Percentiles rank a stretch among this genome's conserved stretches.
These are phyloP conservation scores for Sordaria brevicollis DNA, from an alignment of 495 filamentous ascomycete genomes.

Conservation along the genomic window DNA sequence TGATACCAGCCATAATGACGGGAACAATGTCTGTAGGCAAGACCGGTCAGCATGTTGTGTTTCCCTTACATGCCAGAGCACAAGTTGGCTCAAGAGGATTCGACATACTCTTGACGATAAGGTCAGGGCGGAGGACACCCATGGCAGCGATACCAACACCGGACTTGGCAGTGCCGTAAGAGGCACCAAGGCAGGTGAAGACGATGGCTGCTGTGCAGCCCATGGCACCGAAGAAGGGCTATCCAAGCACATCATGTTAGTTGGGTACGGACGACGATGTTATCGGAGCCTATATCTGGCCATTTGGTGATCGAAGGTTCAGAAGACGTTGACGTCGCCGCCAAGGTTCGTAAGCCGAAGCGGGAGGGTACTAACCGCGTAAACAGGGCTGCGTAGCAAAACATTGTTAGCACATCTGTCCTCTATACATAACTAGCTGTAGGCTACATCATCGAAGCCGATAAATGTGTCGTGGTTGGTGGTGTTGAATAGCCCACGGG, in stretches of 20 bases:
- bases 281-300: background rate
- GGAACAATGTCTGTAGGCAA: constrained; percentile 77
- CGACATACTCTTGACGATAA: constrained; percentile 94
- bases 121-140: constrained; percentile 93
- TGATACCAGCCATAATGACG: constrained; percentile 99
- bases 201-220: constrained; percentile 97
- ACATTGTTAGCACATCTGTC: constrained; percentile 11
- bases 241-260: constrained; percentile 4
- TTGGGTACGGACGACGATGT: background rate
- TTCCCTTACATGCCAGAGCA: background rate
- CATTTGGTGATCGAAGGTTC: background rate
- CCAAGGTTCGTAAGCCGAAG: background rate
- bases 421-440: background rate
- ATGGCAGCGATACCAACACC: constrained; percentile 97
- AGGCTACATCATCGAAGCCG: background rate
- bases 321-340: background rate
- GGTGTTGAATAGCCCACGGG: constrained; percentile 1
- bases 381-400: constrained; percentile 66
- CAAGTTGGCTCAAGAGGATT: constrained; percentile 20
- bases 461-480: background rate
- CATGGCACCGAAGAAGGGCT: constrained; percentile 99
- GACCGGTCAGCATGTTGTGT: constrained; percentile 10
- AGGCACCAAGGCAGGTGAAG: constrained; percentile 97
- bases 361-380: constrained; percentile 73
- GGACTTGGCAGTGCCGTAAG: constrained; percentile 98